Evolutionary conservation across 2,329 filamentous ascomycete species (phyloP).

Genomic region (Cordyceps fumosorosea): DNA sequence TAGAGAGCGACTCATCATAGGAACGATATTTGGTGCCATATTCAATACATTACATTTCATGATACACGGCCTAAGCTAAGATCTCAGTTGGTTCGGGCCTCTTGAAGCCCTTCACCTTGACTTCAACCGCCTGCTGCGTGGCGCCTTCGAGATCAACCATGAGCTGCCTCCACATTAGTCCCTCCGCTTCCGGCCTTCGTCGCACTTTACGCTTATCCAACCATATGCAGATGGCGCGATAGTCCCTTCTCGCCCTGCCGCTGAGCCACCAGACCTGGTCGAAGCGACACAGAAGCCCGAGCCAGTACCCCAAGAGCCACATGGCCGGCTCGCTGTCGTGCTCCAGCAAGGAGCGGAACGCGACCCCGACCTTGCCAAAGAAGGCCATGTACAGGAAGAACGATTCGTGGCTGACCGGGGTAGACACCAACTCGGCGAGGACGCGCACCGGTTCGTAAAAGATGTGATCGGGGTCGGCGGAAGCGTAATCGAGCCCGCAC

Average conservation of each 20-base stretch:
- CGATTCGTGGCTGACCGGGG: constrained; percentile 14
- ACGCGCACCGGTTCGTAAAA: constrained; percentile 15
- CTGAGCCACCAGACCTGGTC: constrained; percentile 21
- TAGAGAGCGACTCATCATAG: too few species aligned
- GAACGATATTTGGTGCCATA: background rate
- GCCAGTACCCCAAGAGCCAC: constrained; percentile 22
- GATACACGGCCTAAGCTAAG: background rate
- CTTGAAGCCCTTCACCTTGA: background rate
- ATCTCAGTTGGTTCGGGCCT: background rate
- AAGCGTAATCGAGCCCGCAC: constrained; percentile 10
- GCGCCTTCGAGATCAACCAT: constrained; percentile 18
- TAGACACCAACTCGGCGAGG: constrained; percentile 10
- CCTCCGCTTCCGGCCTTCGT: constrained; percentile 15
- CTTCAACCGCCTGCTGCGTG: background rate
- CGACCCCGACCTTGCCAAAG: constrained; percentile 16
- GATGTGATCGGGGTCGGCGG: constrained; percentile 4
- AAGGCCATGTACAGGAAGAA: constrained; percentile 19
- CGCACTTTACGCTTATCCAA: constrained; percentile 14
- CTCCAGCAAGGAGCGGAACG: constrained; percentile 18
- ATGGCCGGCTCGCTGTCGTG: constrained; percentile 17
- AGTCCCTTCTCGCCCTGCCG: constrained; percentile 16
- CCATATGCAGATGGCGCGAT: constrained; percentile 17
- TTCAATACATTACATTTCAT: background rate
- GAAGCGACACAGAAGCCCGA: constrained; percentile 20
- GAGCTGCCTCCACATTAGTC: constrained; percentile 18